Conservation (phyloP, 208 protist genomes). For the Trypanosomatidae sp. region DNA sequence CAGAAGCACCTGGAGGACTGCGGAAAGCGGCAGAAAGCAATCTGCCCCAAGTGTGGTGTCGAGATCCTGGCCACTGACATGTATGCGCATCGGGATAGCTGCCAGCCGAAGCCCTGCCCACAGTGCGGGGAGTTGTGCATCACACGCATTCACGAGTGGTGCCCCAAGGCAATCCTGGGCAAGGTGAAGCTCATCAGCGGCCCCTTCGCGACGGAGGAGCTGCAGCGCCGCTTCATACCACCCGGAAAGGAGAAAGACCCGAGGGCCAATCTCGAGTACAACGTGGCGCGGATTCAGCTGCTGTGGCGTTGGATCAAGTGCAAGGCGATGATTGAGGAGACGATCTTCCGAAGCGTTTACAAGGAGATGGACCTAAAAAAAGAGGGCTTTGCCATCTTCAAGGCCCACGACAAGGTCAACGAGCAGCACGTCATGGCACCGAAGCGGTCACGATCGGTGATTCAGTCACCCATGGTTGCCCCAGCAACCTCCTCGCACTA, state of each 20-base stretch:
- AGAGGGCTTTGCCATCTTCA: slow-evolving; percentile 87
- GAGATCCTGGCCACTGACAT: slow-evolving; percentile 69
- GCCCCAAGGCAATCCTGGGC: slow-evolving; percentile 47
- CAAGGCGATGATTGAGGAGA: slow-evolving; percentile 75
- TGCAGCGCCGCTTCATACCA: slow-evolving; percentile 41
- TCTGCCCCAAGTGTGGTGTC: slow-evolving; percentile 80
- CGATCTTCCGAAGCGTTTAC: slow-evolving; percentile 76
- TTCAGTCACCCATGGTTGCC: slow-evolving; percentile 64
- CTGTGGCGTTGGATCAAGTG: slow-evolving; percentile 87
- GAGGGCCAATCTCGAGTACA: slow-evolving; percentile 42
- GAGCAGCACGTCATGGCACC: slow-evolving; percentile 70
- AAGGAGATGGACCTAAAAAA: slow-evolving; percentile 91
- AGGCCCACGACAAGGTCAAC: slow-evolving; percentile 80
- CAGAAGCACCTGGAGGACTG: slow-evolving; percentile 82
- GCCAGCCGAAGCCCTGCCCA: slow-evolving; percentile 64
- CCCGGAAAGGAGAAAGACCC: slow-evolving; percentile 25
- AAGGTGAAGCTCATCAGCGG: slow-evolving; percentile 37
- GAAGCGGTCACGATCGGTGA: slow-evolving; percentile 70
- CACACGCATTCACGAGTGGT: slow-evolving; percentile 85
- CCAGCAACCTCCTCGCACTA: slow-evolving; percentile 78
- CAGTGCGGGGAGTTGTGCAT: slow-evolving; percentile 83
- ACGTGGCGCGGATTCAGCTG: slow-evolving; percentile 78
- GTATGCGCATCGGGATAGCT: slow-evolving; percentile 71
- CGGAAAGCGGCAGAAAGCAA: slow-evolving; percentile 59
- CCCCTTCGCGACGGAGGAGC: slow-evolving; percentile 65